A percentile compares a stretch with the other conserved stretches of the same genome.
phyloP scores from a whole-genome alignment of 2,329 filamentous ascomycete species.

The Chaetomiaceae sp. region DNA sequence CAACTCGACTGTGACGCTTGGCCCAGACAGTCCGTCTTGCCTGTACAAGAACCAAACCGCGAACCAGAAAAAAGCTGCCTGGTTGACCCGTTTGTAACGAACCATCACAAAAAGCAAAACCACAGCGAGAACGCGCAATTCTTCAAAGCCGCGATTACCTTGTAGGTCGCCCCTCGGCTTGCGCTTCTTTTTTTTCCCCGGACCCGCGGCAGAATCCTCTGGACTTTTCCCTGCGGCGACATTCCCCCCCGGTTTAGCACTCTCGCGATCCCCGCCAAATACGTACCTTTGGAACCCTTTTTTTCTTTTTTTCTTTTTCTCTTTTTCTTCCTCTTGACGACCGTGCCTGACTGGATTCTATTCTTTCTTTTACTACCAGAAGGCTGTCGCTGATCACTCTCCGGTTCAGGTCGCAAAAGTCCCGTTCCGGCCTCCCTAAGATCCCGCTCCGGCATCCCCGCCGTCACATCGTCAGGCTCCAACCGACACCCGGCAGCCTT shows the following conservation, averaged over 20 bases:
- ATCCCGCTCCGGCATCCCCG: not conserved
- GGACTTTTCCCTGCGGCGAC: constrained; percentile 5
- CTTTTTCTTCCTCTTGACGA: not conserved
- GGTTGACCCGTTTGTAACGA: not conserved
- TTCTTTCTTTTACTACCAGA: not conserved
- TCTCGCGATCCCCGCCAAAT: not conserved
- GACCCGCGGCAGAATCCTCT: constrained; percentile 11
- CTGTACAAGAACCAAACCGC: not conserved
- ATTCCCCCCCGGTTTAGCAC: not conserved
- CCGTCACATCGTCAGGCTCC: constrained; percentile 8
- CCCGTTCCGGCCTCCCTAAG: not conserved
- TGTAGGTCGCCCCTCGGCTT: not conserved
- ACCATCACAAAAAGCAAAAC: not conserved
- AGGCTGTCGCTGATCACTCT: not conserved
- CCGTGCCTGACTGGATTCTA: not conserved
- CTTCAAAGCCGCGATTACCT: not conserved
- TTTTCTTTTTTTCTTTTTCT: not conserved
- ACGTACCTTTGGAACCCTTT: too few species aligned
- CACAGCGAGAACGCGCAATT: not conserved
- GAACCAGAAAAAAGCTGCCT: too few species aligned
- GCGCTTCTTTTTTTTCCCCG: not conserved
- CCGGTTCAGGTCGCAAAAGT: not conserved
- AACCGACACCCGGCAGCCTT: constrained; percentile 3
- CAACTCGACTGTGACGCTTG: constrained; percentile 10
- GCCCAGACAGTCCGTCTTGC: constrained; percentile 6